A percentile compares a stretch with the other conserved stretches of the same genome.
Evolutionary conservation across 78 protist genomes (phyloP).

Genomic region (Dictyostelium intermedium): DNA sequence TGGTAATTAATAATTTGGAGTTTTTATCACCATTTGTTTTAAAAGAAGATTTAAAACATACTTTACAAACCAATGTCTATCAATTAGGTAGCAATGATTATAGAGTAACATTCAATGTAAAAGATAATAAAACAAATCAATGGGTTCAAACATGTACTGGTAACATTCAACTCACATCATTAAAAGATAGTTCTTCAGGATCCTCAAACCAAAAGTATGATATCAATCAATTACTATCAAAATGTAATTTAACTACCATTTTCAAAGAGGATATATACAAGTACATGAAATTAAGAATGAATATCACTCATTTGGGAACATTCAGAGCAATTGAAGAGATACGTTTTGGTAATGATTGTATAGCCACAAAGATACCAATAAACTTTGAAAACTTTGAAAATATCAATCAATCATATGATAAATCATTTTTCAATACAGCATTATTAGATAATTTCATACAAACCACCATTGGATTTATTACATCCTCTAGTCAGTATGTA

Average conservation of each 20-base stretch:
- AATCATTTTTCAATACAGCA: slow-evolving; percentile 22
- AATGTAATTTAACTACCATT: neutral
- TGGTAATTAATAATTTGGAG: slow-evolving; percentile 1
- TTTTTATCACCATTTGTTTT: slow-evolving; percentile 45
- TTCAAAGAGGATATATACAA: neutral
- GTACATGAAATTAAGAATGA: neutral
- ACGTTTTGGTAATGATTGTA: neutral
- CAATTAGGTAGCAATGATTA: neutral
- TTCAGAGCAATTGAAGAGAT: slow-evolving; percentile 1
- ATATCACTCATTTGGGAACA: neutral
- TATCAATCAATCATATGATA: neutral
- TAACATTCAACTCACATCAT: neutral
- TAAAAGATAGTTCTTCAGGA: neutral
- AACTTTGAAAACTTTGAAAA: neutral
- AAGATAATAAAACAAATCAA: neutral
- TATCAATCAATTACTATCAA: neutral
- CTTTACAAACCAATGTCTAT: neutral
- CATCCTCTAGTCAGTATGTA: slow-evolving; percentile 1
- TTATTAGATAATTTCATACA: slow-evolving; percentile 24
- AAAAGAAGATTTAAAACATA: neutral
- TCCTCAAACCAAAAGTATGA: neutral
- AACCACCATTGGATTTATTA: neutral
- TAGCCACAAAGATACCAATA: neutral
- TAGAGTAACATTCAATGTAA: neutral
- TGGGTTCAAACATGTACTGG: neutral